These are phyloP conservation scores for Rutidosis leptorrhynchoides DNA, from an alignment of 129 eudicot species.

Conservation along the genomic window DNA sequence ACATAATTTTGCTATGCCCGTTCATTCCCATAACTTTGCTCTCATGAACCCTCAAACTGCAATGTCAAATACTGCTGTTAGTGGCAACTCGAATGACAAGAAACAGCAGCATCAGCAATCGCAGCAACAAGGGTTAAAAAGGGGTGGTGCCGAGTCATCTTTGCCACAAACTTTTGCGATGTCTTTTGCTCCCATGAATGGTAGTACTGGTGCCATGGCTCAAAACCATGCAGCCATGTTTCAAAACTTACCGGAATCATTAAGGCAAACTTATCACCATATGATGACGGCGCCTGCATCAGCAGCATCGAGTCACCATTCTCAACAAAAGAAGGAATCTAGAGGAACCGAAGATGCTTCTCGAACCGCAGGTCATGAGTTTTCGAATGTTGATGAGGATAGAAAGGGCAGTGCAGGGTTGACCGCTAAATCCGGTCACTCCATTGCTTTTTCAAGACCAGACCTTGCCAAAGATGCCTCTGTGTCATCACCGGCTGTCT, in stretches of 20 bases:
- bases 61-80: conserved; percentile 30
- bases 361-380: conserved; percentile 40
- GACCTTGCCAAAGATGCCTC: conserved; percentile 52
- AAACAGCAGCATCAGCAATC: conserved; percentile 56
- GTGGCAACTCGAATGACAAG: conserved; percentile 53
- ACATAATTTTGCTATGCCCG: conserved; percentile 74
- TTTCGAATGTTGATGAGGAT: conserved; percentile 62
- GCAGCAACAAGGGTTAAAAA: conserved; percentile 45
- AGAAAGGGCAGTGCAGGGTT: conserved; percentile 41
- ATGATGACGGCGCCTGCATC: conserved; percentile 55
- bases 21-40: conserved; percentile 57
- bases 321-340: conserved; percentile 59
- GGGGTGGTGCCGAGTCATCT: conserved; percentile 44
- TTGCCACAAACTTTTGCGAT: conserved; percentile 67
- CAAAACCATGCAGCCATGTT: conserved; percentile 68
- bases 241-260: conserved; percentile 59
- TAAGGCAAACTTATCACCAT: conserved; percentile 53
- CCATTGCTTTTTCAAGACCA: conserved; percentile 80
- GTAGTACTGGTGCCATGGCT: conserved; percentile 56
- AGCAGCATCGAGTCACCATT: conserved; percentile 43
- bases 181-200: conserved; percentile 80
- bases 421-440: conserved; percentile 56
- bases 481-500: conserved; percentile 32
- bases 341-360: conserved; percentile 62
- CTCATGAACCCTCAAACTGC: conserved; percentile 52